Base-by-base conservation (phyloP, 805 yeast species). In the Priceomyces carsonii region DNA sequence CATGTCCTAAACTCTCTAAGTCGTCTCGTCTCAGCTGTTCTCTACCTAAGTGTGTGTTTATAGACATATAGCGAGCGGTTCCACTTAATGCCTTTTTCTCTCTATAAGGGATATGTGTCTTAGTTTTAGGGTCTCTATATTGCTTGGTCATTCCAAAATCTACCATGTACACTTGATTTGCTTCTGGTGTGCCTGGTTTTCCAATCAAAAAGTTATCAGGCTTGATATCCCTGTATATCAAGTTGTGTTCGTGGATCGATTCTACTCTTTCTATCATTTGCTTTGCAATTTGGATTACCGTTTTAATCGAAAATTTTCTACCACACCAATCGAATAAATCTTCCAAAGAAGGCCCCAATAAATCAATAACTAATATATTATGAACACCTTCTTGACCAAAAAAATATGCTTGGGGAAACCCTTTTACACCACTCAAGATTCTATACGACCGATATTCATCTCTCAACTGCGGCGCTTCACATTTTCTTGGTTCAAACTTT, bases 131-230 rank as follows among this genome's bases (percentile, higher is more conserved):
- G 66, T 93, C 99, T 57, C 98, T 80, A 65, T 90, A 93, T 56
- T 87, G 95, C 63, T 93, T 93, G 19, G 98, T 98, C 98, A 93
- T 93, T 45, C 99, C 99, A 59, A 93, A 93, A 65, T 93, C 99
- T 36, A 93, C 95, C 44, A 93, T 73, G 63, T 87, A 89, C 34
- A 93, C 86, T 39, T 76, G 74, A 57, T 90, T 89, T 39, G 90
- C 95, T 50, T 86, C 85, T 10, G 85, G 79, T 26, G 88, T 75
- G 28, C 82, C 85, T 8, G 93, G 95, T 54, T 89, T 79, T 12
- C 98, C 98, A 52, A 93, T 87, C 46, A 93, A 72, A 51, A 93
- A 93, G 67, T 93, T 93, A 61, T 93, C 99, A 1, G 99, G 99
- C 62, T 93, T 93, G 61, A 93, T 93, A 63, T 93, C 99, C 55